A percentile compares a stretch with the other conserved stretches of the same genome.
phyloP scores from a whole-genome alignment of 2,329 filamentous ascomycete genomes.

The Aspergillus phoenicis region DNA sequence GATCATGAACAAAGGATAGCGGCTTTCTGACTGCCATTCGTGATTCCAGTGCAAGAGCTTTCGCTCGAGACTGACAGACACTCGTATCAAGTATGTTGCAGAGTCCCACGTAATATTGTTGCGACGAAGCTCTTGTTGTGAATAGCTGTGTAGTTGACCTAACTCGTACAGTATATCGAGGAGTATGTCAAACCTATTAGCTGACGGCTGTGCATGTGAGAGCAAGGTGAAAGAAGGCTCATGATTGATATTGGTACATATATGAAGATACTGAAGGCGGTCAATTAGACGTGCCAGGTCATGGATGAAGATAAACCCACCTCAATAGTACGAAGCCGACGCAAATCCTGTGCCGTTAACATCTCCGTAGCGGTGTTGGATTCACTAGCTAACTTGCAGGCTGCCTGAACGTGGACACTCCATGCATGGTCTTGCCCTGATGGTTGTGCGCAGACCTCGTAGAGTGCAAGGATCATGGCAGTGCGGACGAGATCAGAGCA shows the following conservation, averaged over 20 bases:
- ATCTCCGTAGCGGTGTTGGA: too few relatives aligned
- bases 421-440: background rate
- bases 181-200: background rate
- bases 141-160: background rate
- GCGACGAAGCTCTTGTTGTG: background rate
- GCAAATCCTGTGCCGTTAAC: background rate
- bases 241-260: background rate
- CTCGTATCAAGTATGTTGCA: background rate
- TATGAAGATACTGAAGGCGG: background rate
- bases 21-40: background rate
- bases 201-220: background rate
- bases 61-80: background rate
- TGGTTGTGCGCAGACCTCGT: background rate
- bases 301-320: background rate
- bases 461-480: conserved; percentile 1
- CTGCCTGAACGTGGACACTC: background rate
- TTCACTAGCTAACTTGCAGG: background rate
- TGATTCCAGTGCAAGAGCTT: background rate
- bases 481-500: background rate
- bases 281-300: background rate
- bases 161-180: background rate
- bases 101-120: background rate
- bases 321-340: background rate
- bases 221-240: too few relatives aligned
- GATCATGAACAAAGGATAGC: background rate